Evolutionary conservation across 73 alveolate genomes (phyloP).

Genomic region (Stentor coeruleus): DNA sequence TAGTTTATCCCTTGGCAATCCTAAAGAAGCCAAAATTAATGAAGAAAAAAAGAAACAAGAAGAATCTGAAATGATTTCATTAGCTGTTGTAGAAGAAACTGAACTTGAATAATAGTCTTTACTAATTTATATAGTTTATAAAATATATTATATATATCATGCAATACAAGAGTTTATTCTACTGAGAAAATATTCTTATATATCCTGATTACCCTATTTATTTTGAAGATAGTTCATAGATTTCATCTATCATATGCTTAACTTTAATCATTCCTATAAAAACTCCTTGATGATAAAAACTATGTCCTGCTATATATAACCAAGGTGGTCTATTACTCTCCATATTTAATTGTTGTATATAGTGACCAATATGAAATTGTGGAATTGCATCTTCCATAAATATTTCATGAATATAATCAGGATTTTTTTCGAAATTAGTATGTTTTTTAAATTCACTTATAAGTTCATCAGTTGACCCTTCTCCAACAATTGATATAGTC

Average conservation of each 20-base stretch:
- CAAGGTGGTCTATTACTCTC: neutral
- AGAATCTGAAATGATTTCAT: too few species aligned
- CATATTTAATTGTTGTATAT: neutral
- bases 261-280: too few species aligned
- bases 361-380: neutral
- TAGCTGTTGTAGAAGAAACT: too few species aligned
- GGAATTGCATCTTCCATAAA: neutral
- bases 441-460: neutral
- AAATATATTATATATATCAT: too few species aligned
- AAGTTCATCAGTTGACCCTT: neutral
- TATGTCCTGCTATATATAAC: neutral
- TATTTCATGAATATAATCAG: neutral
- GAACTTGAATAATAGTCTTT: too few species aligned
- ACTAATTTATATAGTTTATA: too few species aligned
- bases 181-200: too few species aligned
- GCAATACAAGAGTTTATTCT: too few species aligned
- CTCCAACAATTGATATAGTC: neutral
- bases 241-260: too few species aligned
- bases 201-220: too few species aligned
- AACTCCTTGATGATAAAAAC: neutral
- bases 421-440: neutral
- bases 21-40: neutral
- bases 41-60: neutral
- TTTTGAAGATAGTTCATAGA: too few species aligned
- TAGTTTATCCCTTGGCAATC: neutral